A percentile compares a stretch with the other conserved stretches of the same genome.
phyloP scores from a whole-genome alignment of 768 basidiomycete genomes.

The Lentinula lateritia region DNA sequence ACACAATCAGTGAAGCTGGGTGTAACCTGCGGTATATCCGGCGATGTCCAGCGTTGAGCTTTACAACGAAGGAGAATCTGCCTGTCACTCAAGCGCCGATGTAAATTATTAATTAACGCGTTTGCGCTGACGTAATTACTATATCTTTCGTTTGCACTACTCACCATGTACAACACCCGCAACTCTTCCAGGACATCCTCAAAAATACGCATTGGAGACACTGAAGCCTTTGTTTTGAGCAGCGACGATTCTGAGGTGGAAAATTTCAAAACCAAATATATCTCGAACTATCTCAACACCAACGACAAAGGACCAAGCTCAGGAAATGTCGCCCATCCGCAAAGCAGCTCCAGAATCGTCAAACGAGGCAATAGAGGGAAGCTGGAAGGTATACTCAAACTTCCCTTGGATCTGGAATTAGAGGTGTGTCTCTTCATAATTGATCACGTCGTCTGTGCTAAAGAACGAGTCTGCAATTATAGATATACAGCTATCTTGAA shows the following conservation, averaged over 20 bases:
- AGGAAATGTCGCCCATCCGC: background rate
- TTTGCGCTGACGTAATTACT: background rate
- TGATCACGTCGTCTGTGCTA: background rate
- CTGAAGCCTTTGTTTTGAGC: background rate
- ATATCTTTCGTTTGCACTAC: background rate
- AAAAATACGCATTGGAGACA: background rate
- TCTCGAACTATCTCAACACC: background rate
- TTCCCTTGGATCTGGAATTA: conserved; percentile 9
- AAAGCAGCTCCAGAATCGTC: background rate
- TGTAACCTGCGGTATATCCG: too few species aligned
- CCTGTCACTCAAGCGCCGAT: too few species aligned
- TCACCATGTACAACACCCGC: background rate
- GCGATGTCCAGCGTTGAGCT: too few species aligned
- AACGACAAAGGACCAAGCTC: background rate
- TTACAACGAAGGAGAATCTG: too few species aligned
- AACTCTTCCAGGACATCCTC: background rate
- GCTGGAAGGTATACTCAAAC: background rate
- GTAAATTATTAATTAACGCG: background rate
- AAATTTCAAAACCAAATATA: background rate
- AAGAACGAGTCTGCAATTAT: background rate
- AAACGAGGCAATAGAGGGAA: conserved; percentile 5
- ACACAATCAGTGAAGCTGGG: too few species aligned
- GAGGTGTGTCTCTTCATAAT: conserved; percentile 1
- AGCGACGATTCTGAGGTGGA: conserved; percentile 4
- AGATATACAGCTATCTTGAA: conserved; percentile 31